A percentile compares a stretch with the other conserved stretches of the same genome.
phyloP scores from a whole-genome alignment of 2,329 filamentous ascomycete species.

The Fusarium sp. region DNA sequence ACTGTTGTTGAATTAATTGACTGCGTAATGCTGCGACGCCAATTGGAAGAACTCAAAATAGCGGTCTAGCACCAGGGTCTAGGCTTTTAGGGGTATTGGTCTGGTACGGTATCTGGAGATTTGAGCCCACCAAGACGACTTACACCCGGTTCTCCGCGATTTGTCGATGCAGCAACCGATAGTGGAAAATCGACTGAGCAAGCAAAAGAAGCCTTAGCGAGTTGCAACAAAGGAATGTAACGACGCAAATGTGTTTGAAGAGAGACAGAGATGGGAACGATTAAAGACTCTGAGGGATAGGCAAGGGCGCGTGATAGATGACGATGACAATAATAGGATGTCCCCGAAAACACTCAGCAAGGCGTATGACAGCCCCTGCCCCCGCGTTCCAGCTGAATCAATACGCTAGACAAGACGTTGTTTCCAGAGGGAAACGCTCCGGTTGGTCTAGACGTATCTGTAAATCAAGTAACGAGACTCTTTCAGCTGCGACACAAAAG shows the following conservation, averaged over 20 bases:
- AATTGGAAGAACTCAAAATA: conserved; percentile 49
- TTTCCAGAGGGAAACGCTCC: conserved; percentile 3
- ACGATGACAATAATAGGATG: conserved; percentile 33
- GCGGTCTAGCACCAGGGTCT: conserved; percentile 41
- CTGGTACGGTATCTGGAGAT: conserved; percentile 11
- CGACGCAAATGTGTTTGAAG: not conserved
- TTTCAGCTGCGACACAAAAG: conserved; percentile 2
- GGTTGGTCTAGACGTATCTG: conserved; percentile 17
- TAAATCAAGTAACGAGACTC: conserved; percentile 20
- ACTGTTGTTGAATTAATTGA: conserved; percentile 6
- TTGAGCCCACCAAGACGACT: conserved; percentile 33
- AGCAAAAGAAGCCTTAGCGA: conserved; percentile 5
- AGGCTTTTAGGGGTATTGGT: conserved; percentile 13
- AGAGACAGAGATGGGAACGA: not conserved
- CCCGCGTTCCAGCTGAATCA: conserved; percentile 14
- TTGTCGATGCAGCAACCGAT: conserved; percentile 35
- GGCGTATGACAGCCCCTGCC: conserved; percentile 1
- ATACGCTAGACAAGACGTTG: conserved; percentile 9
- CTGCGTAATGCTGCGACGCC: conserved; percentile 48
- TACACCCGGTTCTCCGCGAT: conserved; percentile 33
- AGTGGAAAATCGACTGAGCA: conserved; percentile 22
- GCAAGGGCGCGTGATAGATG: conserved; percentile 33
- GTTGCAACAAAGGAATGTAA: conserved; percentile 6
- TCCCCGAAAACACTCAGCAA: not conserved
- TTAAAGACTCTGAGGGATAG: not conserved